Evolutionary conservation across 208 protist genomes (phyloP).

Genomic region (Leishmania braziliensis): DNA sequence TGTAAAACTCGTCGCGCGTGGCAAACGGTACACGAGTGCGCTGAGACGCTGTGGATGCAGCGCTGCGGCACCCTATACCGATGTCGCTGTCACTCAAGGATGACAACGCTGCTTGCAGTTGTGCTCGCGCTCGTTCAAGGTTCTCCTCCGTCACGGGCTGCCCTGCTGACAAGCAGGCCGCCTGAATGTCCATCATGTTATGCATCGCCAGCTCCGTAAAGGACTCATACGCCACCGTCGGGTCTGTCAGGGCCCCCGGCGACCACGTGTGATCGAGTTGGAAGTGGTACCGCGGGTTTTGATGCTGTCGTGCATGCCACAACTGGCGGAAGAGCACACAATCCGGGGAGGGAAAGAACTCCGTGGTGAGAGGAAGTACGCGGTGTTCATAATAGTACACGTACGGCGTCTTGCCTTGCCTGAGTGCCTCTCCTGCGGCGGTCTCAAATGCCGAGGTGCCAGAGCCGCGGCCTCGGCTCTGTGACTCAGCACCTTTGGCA

Average conservation of each 20-base stretch:
- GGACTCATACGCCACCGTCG: conserved; percentile 40
- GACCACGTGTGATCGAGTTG: conserved; percentile 42
- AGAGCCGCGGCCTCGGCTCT: not conserved
- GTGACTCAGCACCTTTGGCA: not conserved
- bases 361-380: conserved; percentile 46
- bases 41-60: not conserved
- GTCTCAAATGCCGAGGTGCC: not conserved
- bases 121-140: conserved; percentile 6
- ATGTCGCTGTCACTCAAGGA: not conserved
- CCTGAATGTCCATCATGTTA: conserved; percentile 26
- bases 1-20: conserved; percentile 37
- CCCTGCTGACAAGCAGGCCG: conserved; percentile 13
- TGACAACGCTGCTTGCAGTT: conserved; percentile 13
- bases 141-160: not conserved
- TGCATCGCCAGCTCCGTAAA: conserved; percentile 11
- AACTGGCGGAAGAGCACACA: conserved; percentile 59
- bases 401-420: conserved; percentile 9
- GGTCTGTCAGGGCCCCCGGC: conserved; percentile 46
- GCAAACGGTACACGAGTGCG: conserved; percentile 33
- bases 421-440: conserved; percentile 12
- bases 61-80: not conserved
- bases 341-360: conserved; percentile 49
- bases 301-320: conserved; percentile 32
- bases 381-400: conserved; percentile 56
- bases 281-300: conserved; percentile 69